Evolutionary conservation across 768 basidiomycete genomes (phyloP).

Genomic region (Neoboletus subvelutipes): DNA sequence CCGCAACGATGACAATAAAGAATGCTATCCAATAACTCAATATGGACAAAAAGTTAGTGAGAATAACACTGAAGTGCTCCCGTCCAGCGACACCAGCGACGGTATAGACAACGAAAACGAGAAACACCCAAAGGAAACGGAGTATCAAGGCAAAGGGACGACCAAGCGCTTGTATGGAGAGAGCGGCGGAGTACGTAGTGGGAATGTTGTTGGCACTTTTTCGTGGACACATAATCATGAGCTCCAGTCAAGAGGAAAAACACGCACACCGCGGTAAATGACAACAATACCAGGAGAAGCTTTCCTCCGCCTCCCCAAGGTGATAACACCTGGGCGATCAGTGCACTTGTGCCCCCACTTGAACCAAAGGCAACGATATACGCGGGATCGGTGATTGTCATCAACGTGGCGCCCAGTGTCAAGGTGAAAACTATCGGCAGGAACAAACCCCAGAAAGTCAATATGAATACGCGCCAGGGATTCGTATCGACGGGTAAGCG

Average conservation of each 20-base stretch:
- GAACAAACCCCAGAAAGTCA: slow-evolving; percentile 52
- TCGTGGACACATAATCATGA: background rate
- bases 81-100: slow-evolving; percentile 42
- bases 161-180: slow-evolving; percentile 22
- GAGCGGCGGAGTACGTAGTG: slow-evolving; percentile 46
- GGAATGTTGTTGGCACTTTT: slow-evolving; percentile 41
- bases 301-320: slow-evolving; percentile 45
- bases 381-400: too few relatives aligned
- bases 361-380: too few relatives aligned
- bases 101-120: slow-evolving; percentile 40
- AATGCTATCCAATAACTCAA: slow-evolving; percentile 49
- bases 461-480: slow-evolving; percentile 43
- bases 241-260: background rate
- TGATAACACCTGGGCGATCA: slow-evolving; percentile 43
- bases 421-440: slow-evolving; percentile 44
- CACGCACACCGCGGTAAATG: slow-evolving; percentile 42
- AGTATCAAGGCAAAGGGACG: slow-evolving; percentile 44
- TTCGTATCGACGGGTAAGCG: slow-evolving; percentile 45
- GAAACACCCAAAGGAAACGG: slow-evolving; percentile 44
- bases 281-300: slow-evolving; percentile 41
- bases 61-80: slow-evolving; percentile 43
- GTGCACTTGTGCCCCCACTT: background rate
- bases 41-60: slow-evolving; percentile 43
- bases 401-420: background rate
- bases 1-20: slow-evolving; percentile 44